Evolutionary conservation across 257 asterid species (phyloP).

Genomic region (Avicennia marina): DNA sequence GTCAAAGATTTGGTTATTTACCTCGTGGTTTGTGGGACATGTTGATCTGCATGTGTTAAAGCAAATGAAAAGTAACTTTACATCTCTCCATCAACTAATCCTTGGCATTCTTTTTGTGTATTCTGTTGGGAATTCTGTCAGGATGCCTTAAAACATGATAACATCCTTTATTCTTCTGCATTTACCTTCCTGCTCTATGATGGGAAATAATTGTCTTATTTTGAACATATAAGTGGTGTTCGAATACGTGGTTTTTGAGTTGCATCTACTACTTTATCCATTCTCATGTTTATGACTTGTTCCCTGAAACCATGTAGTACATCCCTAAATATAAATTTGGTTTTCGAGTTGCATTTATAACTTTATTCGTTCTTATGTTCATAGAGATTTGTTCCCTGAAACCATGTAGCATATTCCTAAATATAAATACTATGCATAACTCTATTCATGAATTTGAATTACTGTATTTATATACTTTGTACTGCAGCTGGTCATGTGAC

Average conservation of each 20-base stretch:
- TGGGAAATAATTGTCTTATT: not conserved
- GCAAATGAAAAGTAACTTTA: not conserved
- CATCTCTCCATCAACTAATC: not conserved
- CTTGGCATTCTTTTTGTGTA: not conserved
- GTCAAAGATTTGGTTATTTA: not conserved
- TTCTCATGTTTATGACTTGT: not conserved
- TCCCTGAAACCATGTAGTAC: not conserved
- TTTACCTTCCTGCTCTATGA: not conserved
- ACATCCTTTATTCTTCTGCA: not conserved
- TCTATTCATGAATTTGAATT: not conserved
- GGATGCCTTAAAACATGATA: not conserved
- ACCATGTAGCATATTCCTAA: not conserved
- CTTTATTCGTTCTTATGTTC: not conserved
- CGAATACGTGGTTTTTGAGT: not conserved
- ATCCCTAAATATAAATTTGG: not conserved
- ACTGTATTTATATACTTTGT: slow-evolving; percentile 14
- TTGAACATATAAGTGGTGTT: not conserved
- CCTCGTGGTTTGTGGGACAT: not conserved
- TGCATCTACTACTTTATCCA: slow-evolving; percentile 1
- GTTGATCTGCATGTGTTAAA: not conserved
- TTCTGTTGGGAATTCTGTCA: not conserved
- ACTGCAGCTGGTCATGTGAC: slow-evolving; percentile 97
- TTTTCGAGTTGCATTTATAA: not conserved
- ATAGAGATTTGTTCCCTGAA: not conserved
- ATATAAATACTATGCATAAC: not conserved